phyloP scores from a whole-genome alignment of 805 yeast species.

The Starmerella sirachaensis region DNA sequence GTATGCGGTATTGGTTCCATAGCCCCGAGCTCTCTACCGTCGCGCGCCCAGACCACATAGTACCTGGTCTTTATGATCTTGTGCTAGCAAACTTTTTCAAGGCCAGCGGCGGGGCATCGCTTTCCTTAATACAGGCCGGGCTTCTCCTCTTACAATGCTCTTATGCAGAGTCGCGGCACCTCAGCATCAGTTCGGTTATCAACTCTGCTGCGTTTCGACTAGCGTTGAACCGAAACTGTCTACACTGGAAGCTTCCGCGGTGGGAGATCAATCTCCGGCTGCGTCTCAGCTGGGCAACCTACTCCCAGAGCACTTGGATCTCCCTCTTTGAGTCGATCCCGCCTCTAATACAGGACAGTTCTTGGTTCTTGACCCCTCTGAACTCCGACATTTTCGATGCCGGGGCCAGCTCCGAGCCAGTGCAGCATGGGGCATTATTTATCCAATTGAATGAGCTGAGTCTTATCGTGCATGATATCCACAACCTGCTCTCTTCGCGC shows the following conservation, averaged over 20 bases:
- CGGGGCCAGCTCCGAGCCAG: conserved; percentile 14
- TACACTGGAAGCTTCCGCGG: conserved; percentile 80
- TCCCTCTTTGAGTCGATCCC: conserved; percentile 73
- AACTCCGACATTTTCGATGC: conserved; percentile 26
- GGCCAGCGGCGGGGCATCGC: conserved; percentile 72
- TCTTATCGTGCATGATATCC: conserved; percentile 33
- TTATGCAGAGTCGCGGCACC: conserved; percentile 48
- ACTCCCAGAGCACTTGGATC: conserved; percentile 84
- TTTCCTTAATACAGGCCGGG: conserved; percentile 51
- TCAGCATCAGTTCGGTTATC: conserved; percentile 79
- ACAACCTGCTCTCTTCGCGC: conserved; percentile 14
- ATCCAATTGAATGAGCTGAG: conserved; percentile 28
- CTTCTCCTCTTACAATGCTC: conserved; percentile 38
- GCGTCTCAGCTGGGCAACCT: conserved; percentile 92
- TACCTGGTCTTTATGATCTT: conserved; percentile 52
- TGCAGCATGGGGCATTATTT: conserved; percentile 23
- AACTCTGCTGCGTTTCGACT: conserved; percentile 81
- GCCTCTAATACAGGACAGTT: conserved; percentile 54
- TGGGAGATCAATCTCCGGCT: conserved; percentile 90
- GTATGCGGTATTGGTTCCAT: conserved; percentile 90
- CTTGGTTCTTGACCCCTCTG: conserved; percentile 55
- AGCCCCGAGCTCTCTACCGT: conserved; percentile 63
- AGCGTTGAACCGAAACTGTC: conserved; percentile 84
- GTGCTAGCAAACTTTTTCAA: conserved; percentile 57
- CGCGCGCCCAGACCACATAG: conserved; percentile 57